Percentiles rank a stretch among this genome's conserved stretches.
Evolutionary conservation across 2,329 filamentous ascomycete genomes (phyloP).

Genomic region (Aspergillus sp.): DNA sequence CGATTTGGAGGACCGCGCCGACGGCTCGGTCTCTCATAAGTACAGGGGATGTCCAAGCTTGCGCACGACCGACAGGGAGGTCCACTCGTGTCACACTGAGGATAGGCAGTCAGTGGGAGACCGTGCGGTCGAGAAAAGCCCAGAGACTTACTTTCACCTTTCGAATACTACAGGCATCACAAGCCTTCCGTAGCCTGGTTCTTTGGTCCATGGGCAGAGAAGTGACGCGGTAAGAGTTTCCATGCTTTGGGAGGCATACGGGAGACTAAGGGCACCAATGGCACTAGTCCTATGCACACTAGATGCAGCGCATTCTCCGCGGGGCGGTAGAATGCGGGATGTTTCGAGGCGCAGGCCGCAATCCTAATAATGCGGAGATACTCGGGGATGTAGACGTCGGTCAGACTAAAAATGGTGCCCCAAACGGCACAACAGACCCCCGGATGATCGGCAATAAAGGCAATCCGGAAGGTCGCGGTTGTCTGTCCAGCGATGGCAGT

Average conservation of each 20-base stretch:
- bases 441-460: neutral
- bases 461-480: neutral
- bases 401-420: neutral
- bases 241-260: constrained; percentile 22
- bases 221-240: constrained; percentile 16
- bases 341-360: neutral
- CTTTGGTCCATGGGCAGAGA: constrained; percentile 34
- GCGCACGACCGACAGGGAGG: constrained; percentile 65
- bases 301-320: constrained; percentile 1
- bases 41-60: constrained; percentile 65
- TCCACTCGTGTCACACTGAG: constrained; percentile 63
- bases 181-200: constrained; percentile 49
- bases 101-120: constrained; percentile 2
- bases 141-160: constrained; percentile 49
- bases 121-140: neutral
- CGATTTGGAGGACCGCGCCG: constrained; percentile 64
- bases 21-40: constrained; percentile 62
- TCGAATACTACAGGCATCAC: constrained; percentile 52
- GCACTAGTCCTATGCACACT: neutral
- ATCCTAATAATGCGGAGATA: neutral
- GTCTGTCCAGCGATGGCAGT: neutral
- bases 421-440: neutral
- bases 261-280: constrained; percentile 7
- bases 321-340: neutral
- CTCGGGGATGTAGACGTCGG: neutral